Evolutionary conservation across 2,329 filamentous ascomycete species (phyloP).

Genomic region (Colletotrichum sansevieriae): DNA sequence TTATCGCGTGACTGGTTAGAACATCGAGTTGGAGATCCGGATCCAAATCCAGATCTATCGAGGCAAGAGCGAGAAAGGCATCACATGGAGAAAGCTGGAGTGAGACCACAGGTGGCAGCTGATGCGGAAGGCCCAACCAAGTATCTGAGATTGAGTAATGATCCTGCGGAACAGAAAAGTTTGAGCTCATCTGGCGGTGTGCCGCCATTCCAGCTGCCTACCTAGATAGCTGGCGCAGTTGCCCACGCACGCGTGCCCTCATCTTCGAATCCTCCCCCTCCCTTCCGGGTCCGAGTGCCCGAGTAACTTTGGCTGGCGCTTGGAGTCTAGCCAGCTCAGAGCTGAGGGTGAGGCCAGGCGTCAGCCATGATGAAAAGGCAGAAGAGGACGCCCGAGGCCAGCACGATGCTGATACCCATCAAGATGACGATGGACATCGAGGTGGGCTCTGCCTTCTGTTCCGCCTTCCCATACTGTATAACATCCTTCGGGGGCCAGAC

Average conservation of each 20-base stretch:
- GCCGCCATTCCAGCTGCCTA: neutral
- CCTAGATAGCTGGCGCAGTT: neutral
- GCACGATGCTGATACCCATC: neutral
- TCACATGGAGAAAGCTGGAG: neutral
- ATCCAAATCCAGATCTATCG: neutral
- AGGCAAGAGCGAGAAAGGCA: neutral
- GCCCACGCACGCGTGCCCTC: neutral
- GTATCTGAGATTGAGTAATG: neutral
- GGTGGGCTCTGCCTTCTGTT: too few species aligned
- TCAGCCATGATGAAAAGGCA: neutral
- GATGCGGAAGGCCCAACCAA: neutral
- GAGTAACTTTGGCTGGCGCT: neutral
- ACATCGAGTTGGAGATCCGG: neutral
- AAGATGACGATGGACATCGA: neutral
- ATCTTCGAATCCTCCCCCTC: neutral
- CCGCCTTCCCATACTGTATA: too few species aligned
- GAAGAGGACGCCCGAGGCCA: neutral
- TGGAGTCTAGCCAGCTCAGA: neutral
- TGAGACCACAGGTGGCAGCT: neutral
- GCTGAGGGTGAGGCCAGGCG: conserved; percentile 3
- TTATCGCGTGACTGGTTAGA: neutral
- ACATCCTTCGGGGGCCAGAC: too few species aligned
- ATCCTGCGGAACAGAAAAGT: conserved; percentile 1
- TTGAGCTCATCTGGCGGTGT: conserved; percentile 5
- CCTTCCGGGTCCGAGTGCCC: neutral